These are phyloP conservation scores for Dunaliella sp. DNA, from an alignment of 139 green algal species.

Conservation along the genomic window DNA sequence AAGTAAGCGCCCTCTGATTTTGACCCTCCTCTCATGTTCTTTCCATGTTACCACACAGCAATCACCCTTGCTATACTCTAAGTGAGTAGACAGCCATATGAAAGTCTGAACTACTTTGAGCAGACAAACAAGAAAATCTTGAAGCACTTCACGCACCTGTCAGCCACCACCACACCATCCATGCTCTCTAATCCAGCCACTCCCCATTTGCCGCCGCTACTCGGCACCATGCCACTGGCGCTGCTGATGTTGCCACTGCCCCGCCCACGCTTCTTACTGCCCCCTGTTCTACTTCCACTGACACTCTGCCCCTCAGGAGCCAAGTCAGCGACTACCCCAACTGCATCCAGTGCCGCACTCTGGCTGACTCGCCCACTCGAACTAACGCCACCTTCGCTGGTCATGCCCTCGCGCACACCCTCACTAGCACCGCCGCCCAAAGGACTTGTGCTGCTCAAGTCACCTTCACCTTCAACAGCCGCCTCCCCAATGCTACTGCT, in stretches of 20 bases:
- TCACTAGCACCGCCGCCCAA: too few species aligned
- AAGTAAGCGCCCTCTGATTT: too few species aligned
- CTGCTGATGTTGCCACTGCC: too few species aligned
- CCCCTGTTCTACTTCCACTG: neutral
- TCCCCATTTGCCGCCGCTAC: too few species aligned
- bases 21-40: too few species aligned
- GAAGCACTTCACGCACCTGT: neutral
- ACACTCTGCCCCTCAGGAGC: neutral
- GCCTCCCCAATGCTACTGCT: neutral
- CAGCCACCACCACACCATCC: conserved; percentile 6
- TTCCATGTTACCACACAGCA: too few species aligned
- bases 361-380: neutral
- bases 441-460: too few species aligned
- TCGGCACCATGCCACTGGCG: too few species aligned
- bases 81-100: neutral
- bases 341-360: too few species aligned
- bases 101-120: neutral
- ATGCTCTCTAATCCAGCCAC: too few species aligned
- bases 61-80: too few species aligned
- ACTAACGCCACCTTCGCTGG: neutral
- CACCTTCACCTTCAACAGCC: neutral
- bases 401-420: neutral
- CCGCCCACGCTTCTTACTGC: neutral
- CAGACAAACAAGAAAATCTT: neutral
- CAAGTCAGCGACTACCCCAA: neutral